A percentile compares a stretch with the other conserved stretches of the same genome.
Conservation (phyloP, 1,139 yeast species). For the Wickerhamomyces sp. region DNA sequence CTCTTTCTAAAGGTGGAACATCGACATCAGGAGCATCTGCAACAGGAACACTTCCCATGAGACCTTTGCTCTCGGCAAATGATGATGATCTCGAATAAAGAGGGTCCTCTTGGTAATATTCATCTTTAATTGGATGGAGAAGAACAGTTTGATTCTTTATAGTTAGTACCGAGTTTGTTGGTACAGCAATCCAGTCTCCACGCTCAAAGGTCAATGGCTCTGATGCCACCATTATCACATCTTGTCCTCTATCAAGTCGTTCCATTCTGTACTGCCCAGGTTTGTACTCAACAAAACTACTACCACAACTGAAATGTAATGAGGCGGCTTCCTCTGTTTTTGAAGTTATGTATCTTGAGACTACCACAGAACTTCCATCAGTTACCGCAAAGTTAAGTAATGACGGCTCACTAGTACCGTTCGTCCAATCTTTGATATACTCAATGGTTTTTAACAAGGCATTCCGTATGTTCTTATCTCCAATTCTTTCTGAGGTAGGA, state of each 20-base stretch:
- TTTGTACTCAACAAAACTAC: conserved; percentile 80
- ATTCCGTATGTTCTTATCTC: conserved; percentile 54
- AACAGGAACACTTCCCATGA: conserved; percentile 73
- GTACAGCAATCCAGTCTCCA: conserved; percentile 96
- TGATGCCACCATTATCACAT: conserved; percentile 92
- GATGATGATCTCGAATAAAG: conserved; percentile 65
- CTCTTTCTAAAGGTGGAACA: conserved; percentile 84
- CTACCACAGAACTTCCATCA: conserved; percentile 86
- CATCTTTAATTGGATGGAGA: conserved; percentile 87
- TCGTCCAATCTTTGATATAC: conserved; percentile 64
- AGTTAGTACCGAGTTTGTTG: conserved; percentile 84
- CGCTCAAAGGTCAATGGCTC: conserved; percentile 96
- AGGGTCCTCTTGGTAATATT: conserved; percentile 75
- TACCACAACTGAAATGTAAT: conserved; percentile 89
- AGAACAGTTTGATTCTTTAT: conserved; percentile 81
- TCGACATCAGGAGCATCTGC: conserved; percentile 44
- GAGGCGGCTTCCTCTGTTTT: conserved; percentile 94
- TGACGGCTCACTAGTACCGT: conserved; percentile 72
- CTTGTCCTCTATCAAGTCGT: conserved; percentile 85
- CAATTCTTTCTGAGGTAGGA: conserved; percentile 49
- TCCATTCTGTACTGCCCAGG: conserved; percentile 95
- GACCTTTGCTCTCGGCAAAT: conserved; percentile 85
- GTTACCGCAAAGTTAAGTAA: conserved; percentile 90
- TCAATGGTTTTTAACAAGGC: conserved; percentile 75
- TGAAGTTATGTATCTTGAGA: conserved; percentile 84